These are phyloP conservation scores for Kazachstania viticola DNA, from an alignment of 805 yeast species.

Conservation along the genomic window DNA sequence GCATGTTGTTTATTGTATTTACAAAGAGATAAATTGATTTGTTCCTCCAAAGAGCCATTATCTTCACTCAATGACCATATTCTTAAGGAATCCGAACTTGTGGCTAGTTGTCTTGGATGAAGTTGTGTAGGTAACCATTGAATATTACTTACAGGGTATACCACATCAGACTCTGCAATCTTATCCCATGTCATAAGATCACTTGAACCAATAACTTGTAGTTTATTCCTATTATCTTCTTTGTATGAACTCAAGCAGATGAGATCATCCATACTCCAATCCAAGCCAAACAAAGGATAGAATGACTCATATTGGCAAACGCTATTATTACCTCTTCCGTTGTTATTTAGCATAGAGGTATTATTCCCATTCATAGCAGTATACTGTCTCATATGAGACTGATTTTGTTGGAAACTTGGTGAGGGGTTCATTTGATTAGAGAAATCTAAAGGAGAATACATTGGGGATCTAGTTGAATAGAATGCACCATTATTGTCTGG, in stretches of 20 bases:
- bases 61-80: constrained; percentile 23
- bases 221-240: constrained; percentile 62
- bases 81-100: constrained; percentile 27
- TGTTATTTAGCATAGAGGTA: background rate
- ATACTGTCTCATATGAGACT: constrained; percentile 10
- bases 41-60: constrained; percentile 27
- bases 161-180: constrained; percentile 19
- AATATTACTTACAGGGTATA: constrained; percentile 23
- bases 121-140: constrained; percentile 25
- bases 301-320: constrained; percentile 20
- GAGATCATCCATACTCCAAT: constrained; percentile 25
- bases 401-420: constrained; percentile 1
- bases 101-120: constrained; percentile 23
- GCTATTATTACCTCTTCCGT: background rate
- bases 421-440: constrained; percentile 10
- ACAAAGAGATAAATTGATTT: constrained; percentile 31
- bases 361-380: too few relatives aligned
- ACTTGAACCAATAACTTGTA: constrained; percentile 39
- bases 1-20: constrained; percentile 32
- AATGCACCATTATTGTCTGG: constrained; percentile 2
- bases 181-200: constrained; percentile 71
- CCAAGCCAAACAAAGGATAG: constrained; percentile 23
- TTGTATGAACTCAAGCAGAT: constrained; percentile 42
- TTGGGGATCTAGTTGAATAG: constrained; percentile 13
- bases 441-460: constrained; percentile 22